Evolutionary conservation across 2,329 filamentous ascomycete species (phyloP).

Genomic region (Thelonectria discophora): DNA sequence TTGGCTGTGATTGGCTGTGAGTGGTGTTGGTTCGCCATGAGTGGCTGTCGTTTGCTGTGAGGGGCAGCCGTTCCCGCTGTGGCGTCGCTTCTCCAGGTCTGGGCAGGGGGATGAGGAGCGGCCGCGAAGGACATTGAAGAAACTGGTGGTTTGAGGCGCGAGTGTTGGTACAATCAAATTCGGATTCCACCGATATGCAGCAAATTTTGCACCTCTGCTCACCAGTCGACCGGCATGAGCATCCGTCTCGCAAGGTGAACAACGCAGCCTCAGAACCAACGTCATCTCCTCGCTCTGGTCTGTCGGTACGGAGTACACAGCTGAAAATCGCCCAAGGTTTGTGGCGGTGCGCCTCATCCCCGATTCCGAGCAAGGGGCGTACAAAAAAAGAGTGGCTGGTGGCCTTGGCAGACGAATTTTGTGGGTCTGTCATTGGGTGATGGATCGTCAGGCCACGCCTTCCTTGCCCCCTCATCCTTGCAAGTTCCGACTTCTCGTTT

Average conservation of each 20-base stretch:
- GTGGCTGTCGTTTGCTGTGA: too few species aligned
- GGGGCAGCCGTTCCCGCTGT: not conserved
- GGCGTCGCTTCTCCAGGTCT: constrained; percentile 7
- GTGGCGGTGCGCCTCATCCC: constrained; percentile 19
- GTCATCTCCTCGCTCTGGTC: too few species aligned
- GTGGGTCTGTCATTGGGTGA: not conserved
- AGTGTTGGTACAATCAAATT: not conserved
- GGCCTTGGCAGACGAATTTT: not conserved
- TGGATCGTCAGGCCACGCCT: constrained; percentile 7
- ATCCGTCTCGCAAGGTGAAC: not conserved
- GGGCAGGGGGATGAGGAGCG: constrained; percentile 1
- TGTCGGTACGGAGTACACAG: not conserved
- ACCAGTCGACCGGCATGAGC: not conserved
- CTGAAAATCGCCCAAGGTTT: constrained; percentile 20
- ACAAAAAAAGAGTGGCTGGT: constrained; percentile 25
- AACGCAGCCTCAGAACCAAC: not conserved
- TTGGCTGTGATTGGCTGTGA: constrained; percentile 8
- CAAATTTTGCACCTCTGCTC: not conserved
- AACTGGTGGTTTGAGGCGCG: not conserved
- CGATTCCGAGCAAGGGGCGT: not conserved
- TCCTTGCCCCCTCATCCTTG: not conserved
- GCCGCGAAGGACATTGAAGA: not conserved
- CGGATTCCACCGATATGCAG: not conserved
- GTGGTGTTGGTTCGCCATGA: too few species aligned
- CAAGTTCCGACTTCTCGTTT: not conserved